These are phyloP conservation scores for Gigaspora rosea DNA, from an alignment of 192 early-diverging fungal genomes.

Conservation along the genomic window DNA sequence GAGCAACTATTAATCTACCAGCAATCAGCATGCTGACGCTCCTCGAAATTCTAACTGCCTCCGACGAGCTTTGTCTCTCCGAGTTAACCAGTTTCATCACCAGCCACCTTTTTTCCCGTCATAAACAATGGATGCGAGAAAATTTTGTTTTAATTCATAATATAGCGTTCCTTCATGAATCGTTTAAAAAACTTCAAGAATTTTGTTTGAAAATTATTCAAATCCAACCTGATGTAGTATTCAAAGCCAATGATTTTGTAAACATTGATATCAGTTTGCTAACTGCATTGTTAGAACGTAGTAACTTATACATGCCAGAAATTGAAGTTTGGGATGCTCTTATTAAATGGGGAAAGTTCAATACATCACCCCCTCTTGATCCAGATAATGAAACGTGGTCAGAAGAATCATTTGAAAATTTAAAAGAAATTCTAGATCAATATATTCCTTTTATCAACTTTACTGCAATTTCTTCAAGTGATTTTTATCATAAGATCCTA, in stretches of 20 bases:
- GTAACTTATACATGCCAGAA: slow-evolving; percentile 1
- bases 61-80: too few species aligned
- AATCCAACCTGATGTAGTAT: not conserved
- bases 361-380: not conserved
- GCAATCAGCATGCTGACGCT: too few species aligned
- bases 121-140: not conserved
- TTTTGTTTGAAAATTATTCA: slow-evolving; percentile 3
- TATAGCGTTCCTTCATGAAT: not conserved
- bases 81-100: too few species aligned
- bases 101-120: too few species aligned
- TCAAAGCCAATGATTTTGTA: slow-evolving; percentile 5
- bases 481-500: too few species aligned
- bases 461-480: too few species aligned
- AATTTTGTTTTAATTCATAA: not conserved
- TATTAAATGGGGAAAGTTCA: slow-evolving; percentile 3
- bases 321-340: not conserved
- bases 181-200: not conserved
- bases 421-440: too few species aligned
- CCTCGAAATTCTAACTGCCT: too few species aligned
- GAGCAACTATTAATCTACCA: too few species aligned
- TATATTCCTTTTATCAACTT: too few species aligned
- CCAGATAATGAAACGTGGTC: too few species aligned
- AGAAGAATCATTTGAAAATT: too few species aligned
- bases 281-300: not conserved
- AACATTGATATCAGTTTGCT: not conserved